Conservation (phyloP, 805 yeast genomes). For the Ogataea thermomethanolica region DNA sequence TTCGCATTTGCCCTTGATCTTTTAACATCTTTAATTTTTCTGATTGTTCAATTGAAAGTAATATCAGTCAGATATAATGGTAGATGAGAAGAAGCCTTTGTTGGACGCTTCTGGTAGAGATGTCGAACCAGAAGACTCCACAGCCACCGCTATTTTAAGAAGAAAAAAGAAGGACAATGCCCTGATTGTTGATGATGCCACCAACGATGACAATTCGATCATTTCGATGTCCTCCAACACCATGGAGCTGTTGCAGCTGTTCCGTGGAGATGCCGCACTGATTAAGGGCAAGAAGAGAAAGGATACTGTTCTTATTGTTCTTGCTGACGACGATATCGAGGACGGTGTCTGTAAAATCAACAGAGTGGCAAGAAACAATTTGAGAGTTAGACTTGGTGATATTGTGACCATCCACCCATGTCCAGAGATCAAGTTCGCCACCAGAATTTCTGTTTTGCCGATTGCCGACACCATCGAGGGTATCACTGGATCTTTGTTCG, state of each 20-base stretch:
- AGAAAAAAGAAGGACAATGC: constrained; percentile 97
- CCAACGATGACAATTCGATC: constrained; percentile 94
- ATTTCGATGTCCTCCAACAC: constrained; percentile 93
- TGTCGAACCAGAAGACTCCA: constrained; percentile 37
- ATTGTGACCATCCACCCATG: constrained; percentile 88
- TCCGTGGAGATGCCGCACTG: constrained; percentile 96
- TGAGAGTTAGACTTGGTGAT: constrained; percentile 92
- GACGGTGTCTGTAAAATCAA: constrained; percentile 93
- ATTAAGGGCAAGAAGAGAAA: constrained; percentile 98
- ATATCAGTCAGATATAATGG: constrained; percentile 21
- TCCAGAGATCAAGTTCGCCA: constrained; percentile 96
- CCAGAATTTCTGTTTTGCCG: constrained; percentile 91
- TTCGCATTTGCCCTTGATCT: constrained; percentile 13
- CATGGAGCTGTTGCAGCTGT: constrained; percentile 89
- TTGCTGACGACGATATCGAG: constrained; percentile 94
- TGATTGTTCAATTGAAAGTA: constrained; percentile 6
- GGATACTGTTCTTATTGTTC: constrained; percentile 93
- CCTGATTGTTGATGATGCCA: constrained; percentile 92
- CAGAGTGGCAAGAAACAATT: constrained; percentile 93
- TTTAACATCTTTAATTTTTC: constrained; percentile 6
- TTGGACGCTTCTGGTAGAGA: constrained; percentile 38
- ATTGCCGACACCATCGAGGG: constrained; percentile 98
- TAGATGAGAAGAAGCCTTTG: constrained; percentile 34
- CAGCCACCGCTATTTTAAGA: constrained; percentile 96
- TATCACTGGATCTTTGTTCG: constrained; percentile 92